Conservation (phyloP, 208 protist genomes). For the Strigomonas culicis region DNA sequence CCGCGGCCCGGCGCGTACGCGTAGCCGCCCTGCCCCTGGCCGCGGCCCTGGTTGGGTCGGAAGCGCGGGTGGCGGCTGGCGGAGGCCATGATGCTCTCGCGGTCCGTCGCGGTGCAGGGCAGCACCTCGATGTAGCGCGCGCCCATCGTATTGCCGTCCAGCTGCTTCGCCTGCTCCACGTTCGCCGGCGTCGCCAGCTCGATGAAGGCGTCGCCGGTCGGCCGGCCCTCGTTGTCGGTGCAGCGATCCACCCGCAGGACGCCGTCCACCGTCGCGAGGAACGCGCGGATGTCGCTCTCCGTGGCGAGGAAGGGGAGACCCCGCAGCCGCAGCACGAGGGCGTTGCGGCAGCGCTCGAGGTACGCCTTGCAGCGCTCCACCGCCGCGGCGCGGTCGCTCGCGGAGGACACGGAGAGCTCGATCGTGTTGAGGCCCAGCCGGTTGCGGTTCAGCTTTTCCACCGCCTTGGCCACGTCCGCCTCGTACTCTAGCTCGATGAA, state of each 20-base stretch:
- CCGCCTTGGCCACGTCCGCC: constrained; percentile 27
- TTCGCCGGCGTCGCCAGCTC: constrained; percentile 6
- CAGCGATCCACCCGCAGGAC: constrained; percentile 43
- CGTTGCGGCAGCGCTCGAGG: constrained; percentile 20
- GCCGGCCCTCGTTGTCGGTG: constrained; percentile 28
- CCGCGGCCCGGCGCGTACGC: neutral
- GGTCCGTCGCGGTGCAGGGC: constrained; percentile 35
- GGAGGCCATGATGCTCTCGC: constrained; percentile 36
- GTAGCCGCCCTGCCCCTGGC: too few relatives aligned
- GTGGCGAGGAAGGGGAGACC: constrained; percentile 62
- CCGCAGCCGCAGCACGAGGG: constrained; percentile 52
- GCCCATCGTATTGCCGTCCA: constrained; percentile 50
- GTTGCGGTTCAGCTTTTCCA: constrained; percentile 28
- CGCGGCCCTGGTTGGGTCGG: too few relatives aligned
- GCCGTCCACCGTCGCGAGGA: constrained; percentile 30
- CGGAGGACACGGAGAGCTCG: constrained; percentile 24
- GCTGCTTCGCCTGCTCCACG: constrained; percentile 25
- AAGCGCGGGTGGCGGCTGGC: constrained; percentile 23
- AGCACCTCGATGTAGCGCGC: constrained; percentile 68
- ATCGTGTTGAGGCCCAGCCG: constrained; percentile 46
- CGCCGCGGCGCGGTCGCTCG: constrained; percentile 19
- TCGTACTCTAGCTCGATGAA: constrained; percentile 30
- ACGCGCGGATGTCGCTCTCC: constrained; percentile 46
- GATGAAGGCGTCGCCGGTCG: constrained; percentile 56
- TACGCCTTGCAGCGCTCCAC: constrained; percentile 18